Base-by-base conservation (phyloP, 495 filamentous ascomycete species). In the Hyaloscypha variabilis region DNA sequence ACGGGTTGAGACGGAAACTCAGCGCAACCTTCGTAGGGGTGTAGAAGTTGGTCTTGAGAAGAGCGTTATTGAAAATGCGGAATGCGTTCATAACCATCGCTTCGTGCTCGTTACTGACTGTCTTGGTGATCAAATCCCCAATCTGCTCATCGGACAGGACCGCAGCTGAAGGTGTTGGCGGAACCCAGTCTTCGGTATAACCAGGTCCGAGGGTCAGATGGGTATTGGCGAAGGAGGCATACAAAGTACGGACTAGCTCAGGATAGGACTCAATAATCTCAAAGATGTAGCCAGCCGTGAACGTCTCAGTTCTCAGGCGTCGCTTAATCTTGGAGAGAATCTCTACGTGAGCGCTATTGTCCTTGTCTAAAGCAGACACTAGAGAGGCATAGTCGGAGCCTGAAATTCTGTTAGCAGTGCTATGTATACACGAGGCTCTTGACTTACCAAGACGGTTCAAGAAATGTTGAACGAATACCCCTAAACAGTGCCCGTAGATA, bases 1-100 rank as follows among this genome's bases (percentile, higher is more conserved):
- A 77, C 6, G 95, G 94, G 71, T 97, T 89, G 58, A 98, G 80
- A 60, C 95, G 88, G 89, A 98, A 99, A 79, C 93, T 97, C 66
- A 99, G 84, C 17, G 96, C 95, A 29, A 99, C 94, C 82, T 99
- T 99, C 62, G 95, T 99, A 0, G 95, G 95, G 0, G 95, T 99
- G 84, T 96, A 99, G 82, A 97, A 99, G 81, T 99, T 99, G 66
- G 95, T 98, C 85, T 97, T 98, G 68, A 98, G 81, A 36, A 97
- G 87, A 52, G 88, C 85, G 57, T 84, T 84, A 79, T 98, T 98
- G 84, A 99, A 99, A 53, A 94, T 87, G 60, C 91, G 88, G 86
- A 99, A 97, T n/a, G 93, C 91, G 21, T 83, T 91, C 93, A 98
- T 96, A 66, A 99, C 95, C 88, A 97, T 96, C 77, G 93, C 91